A percentile compares a stretch with the other conserved stretches of the same genome.
Evolutionary conservation across 1,139 yeast genomes (phyloP).

Genomic region (Meyerozyma smithsonii): DNA sequence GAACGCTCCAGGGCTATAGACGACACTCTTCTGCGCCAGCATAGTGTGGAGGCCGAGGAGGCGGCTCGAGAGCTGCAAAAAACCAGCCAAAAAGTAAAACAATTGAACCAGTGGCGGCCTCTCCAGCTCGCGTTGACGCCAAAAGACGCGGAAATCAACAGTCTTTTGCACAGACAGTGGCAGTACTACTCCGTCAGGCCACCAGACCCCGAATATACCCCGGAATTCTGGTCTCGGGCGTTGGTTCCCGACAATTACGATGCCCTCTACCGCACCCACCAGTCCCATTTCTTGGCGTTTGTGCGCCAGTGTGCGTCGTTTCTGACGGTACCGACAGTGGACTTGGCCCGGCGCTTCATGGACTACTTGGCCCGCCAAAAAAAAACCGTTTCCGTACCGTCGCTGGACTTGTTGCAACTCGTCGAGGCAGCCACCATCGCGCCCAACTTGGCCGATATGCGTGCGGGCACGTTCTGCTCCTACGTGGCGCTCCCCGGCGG

Average conservation of each 20-base stretch:
- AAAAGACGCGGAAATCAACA: background rate
- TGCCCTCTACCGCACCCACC: background rate
- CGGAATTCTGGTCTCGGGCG: background rate
- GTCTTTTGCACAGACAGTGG: background rate
- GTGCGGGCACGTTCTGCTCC: background rate
- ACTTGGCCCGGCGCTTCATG: background rate
- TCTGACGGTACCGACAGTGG: background rate
- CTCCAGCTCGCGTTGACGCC: background rate
- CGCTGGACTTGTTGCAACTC: too few relatives aligned
- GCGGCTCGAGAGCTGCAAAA: background rate
- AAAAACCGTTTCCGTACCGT: background rate
- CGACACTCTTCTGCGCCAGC: background rate
- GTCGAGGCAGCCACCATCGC: too few relatives aligned
- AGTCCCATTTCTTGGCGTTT: background rate
- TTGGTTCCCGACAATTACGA: background rate
- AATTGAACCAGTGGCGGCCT: background rate
- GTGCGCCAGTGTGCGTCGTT: background rate
- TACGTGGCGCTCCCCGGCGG: background rate
- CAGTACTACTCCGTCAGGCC: background rate
- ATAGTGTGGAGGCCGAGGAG: constrained; percentile 1
- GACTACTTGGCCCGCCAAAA: background rate
- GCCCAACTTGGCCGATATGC: too few relatives aligned
- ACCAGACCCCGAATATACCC: background rate
- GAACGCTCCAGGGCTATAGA: background rate
- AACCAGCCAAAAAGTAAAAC: background rate